phyloP scores from a whole-genome alignment of 2,329 filamentous ascomycete species.

The Huntiella bhutanensis region DNA sequence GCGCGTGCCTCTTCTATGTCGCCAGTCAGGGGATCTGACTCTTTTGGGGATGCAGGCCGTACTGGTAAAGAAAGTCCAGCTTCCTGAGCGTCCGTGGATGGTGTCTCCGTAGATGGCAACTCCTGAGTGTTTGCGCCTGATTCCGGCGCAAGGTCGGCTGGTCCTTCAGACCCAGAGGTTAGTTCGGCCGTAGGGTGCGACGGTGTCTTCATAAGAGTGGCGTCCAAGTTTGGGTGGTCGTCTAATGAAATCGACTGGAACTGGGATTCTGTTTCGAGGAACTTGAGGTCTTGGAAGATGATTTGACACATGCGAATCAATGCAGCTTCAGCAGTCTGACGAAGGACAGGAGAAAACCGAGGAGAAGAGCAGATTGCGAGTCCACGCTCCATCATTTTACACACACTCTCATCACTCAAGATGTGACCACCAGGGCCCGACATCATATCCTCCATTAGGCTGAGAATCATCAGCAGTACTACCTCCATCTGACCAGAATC shows the following conservation, averaged over 20 bases:
- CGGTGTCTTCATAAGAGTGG: slow-evolving; percentile 54
- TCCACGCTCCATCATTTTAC: slow-evolving; percentile 98
- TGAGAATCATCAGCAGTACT: slow-evolving; percentile 80
- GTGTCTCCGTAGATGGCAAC: not conserved
- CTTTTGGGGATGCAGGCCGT: not conserved
- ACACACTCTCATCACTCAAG: slow-evolving; percentile 93
- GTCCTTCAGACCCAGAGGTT: no score
- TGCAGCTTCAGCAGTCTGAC: slow-evolving; percentile 80
- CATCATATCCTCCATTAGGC: slow-evolving; percentile 97
- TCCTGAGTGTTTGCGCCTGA: not conserved
- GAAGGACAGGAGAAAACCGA: slow-evolving; percentile 73
- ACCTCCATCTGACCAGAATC: slow-evolving; percentile 91
- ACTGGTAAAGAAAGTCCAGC: not conserved
- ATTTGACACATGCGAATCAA: slow-evolving; percentile 99
- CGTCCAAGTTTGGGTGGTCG: slow-evolving; percentile 50
- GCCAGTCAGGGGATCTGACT: not conserved
- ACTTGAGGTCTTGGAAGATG: slow-evolving; percentile 84
- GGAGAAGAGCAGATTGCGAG: slow-evolving; percentile 93
- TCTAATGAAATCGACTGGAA: slow-evolving; percentile 48
- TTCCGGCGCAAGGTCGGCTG: not conserved
- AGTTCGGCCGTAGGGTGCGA: not conserved
- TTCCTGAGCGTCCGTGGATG: no score
- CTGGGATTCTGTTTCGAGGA: slow-evolving; percentile 58
- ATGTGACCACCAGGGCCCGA: slow-evolving; percentile 82
- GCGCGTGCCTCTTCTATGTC: not conserved